These are phyloP conservation scores for Podaxis carcinomalis DNA, from an alignment of 768 basidiomycete genomes.

Conservation along the genomic window DNA sequence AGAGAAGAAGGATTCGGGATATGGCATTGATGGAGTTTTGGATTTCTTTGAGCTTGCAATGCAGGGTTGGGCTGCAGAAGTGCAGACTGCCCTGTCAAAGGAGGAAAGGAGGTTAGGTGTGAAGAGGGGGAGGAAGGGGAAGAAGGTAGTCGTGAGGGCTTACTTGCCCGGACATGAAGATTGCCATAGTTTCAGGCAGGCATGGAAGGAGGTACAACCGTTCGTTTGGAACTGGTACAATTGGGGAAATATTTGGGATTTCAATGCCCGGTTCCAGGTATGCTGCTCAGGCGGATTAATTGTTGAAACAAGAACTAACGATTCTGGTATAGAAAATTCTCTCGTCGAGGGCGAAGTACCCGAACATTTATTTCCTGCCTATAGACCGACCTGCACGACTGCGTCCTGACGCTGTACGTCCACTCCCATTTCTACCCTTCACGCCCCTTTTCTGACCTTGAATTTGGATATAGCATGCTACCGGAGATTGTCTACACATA, in stretches of 20 bases:
- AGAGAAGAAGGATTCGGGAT: constrained; percentile 26
- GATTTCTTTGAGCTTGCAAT: constrained; percentile 57
- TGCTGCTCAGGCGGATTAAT: background rate
- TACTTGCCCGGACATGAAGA: constrained; percentile 66
- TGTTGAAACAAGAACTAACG: constrained; percentile 1
- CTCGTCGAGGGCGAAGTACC: constrained; percentile 31
- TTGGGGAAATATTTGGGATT: constrained; percentile 57
- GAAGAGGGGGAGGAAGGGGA: constrained; percentile 17
- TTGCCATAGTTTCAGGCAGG: constrained; percentile 45
- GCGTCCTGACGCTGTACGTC: constrained; percentile 60
- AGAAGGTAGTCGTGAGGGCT: constrained; percentile 51
- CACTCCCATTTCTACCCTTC: background rate
- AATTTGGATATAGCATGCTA: constrained; percentile 28
- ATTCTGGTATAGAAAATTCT: constrained; percentile 33
- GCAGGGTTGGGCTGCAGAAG: constrained; percentile 46
- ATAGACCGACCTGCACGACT: constrained; percentile 61
- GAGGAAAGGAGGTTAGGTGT: constrained; percentile 19
- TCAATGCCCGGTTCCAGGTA: constrained; percentile 59
- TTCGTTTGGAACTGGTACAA: constrained; percentile 54
- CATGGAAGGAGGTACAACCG: constrained; percentile 42
- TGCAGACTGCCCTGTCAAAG: constrained; percentile 40
- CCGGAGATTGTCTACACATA: constrained; percentile 43
- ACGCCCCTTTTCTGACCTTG: background rate
- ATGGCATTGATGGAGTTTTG: constrained; percentile 51
- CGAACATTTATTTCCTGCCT: constrained; percentile 52